Conservation (phyloP, 1,284 basidiomycete species). For the Thelephora terrestris region DNA sequence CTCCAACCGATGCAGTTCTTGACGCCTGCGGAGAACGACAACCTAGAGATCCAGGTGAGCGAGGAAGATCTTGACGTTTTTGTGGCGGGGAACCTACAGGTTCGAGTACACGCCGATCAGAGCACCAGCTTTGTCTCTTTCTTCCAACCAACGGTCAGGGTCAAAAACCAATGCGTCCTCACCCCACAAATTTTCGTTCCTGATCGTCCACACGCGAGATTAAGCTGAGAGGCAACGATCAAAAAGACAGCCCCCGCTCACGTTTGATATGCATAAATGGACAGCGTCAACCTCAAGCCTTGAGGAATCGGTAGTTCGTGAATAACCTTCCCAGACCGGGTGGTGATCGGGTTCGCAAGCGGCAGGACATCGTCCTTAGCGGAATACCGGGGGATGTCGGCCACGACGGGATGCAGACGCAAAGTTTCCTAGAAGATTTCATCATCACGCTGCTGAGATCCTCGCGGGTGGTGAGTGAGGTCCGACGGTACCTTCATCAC, state of each 20-base stretch:
- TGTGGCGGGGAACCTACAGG: constrained; percentile 23
- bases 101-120: constrained; percentile 41
- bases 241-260: constrained; percentile 13
- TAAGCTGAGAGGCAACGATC: neutral
- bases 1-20: constrained; percentile 40
- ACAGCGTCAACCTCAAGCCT: constrained; percentile 24
- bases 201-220: constrained; percentile 7
- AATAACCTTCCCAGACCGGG: constrained; percentile 20
- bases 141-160: constrained; percentile 41
- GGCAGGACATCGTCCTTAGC: constrained; percentile 25
- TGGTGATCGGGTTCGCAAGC: constrained; percentile 18
- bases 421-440: constrained; percentile 17
- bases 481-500: constrained; percentile 36
- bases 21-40: constrained; percentile 35
- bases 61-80: no score
- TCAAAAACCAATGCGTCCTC: constrained; percentile 41
- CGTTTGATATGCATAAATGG: constrained; percentile 26
- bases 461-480: neutral
- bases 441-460: no score
- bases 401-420: constrained; percentile 21
- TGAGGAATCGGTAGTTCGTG: constrained; percentile 25
- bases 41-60: constrained; percentile 14
- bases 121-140: constrained; percentile 30
- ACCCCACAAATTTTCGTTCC: constrained; percentile 38
- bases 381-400: constrained; percentile 15